phyloP scores from a whole-genome alignment of 75 land plant species.

The Azolla pinnata region DNA sequence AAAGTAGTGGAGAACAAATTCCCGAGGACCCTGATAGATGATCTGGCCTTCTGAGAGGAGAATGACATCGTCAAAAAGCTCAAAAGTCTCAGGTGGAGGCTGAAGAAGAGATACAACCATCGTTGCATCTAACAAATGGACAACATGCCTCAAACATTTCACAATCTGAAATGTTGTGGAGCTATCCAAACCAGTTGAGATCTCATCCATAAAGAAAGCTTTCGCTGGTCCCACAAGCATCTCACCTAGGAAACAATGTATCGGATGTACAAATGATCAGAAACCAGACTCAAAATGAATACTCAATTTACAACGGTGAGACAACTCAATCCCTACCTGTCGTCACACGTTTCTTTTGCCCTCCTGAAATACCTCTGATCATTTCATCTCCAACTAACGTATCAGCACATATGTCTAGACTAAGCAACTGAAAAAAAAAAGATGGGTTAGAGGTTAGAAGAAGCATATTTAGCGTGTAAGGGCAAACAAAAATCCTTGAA shows the following conservation, averaged over 20 bases:
- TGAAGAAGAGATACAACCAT: conserved; percentile 28
- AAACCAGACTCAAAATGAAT: no score
- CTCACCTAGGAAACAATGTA: no score
- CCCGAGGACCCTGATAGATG: conserved; percentile 33
- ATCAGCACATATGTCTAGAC: conserved; percentile 32
- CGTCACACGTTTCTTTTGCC: conserved; percentile 37
- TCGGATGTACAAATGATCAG: no score
- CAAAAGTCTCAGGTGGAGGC: conserved; percentile 34
- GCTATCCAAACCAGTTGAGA: conserved; percentile 38
- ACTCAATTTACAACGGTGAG: no score
- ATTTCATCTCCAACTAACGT: conserved; percentile 32
- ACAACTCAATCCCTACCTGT: conserved; percentile 27
- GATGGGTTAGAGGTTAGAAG: no score
- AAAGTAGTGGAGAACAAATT: conserved; percentile 23
- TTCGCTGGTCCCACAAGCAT: conserved; percentile 33
- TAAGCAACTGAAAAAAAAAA: conserved; percentile 27
- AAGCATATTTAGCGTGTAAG: no score
- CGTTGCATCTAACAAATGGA: conserved; percentile 21
- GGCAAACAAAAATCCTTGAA: no score
- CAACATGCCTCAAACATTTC: conserved; percentile 16
- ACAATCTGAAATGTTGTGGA: conserved; percentile 34
- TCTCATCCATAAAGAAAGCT: conserved; percentile 38
- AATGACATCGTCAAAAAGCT: conserved; percentile 36
- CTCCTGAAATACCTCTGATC: conserved; percentile 38
- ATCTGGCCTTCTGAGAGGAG: conserved; percentile 34